Conservation (phyloP, 148 eudicot genomes). For the Cornus suecica region DNA sequence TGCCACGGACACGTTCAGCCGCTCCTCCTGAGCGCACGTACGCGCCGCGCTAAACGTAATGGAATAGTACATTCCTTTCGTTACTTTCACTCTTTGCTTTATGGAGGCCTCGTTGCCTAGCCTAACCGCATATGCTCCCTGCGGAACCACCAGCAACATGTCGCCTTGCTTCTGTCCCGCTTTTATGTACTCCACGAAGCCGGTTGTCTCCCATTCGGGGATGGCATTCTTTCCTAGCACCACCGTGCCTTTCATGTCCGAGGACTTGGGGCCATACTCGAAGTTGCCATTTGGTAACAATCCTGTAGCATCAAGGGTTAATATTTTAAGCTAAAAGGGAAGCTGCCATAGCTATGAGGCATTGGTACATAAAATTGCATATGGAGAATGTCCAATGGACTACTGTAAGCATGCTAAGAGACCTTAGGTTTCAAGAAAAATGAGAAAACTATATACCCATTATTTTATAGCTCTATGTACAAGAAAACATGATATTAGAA, state of each 20-base stretch:
- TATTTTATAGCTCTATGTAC: not conserved
- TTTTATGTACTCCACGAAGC: constrained; percentile 87
- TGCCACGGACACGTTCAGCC: constrained; percentile 68
- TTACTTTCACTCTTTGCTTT: constrained; percentile 55
- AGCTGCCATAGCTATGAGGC: no score
- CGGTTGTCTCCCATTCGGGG: constrained; percentile 65
- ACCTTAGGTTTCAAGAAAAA: no score
- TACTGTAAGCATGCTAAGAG: no score
- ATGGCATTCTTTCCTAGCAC: constrained; percentile 45
- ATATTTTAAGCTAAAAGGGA: not conserved
- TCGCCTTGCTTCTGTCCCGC: constrained; percentile 95
- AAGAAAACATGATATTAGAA: no score
- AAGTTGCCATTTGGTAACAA: constrained; percentile 75
- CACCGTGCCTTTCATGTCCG: constrained; percentile 66
- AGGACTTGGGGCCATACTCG: constrained; percentile 52
- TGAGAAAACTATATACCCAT: not conserved
- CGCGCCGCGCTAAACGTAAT: constrained; percentile 84
- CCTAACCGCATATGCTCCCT: constrained; percentile 76
- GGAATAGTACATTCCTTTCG: constrained; percentile 74
- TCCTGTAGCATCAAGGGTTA: constrained; percentile 32
- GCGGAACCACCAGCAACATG: constrained; percentile 86
- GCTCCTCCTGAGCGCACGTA: constrained; percentile 89
- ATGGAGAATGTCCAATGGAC: no score
- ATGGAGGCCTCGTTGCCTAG: constrained; percentile 92
- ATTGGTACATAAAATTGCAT: no score